A percentile compares a stretch with the other conserved stretches of the same genome.
Conservation (phyloP, 495 filamentous ascomycete genomes). For the Apiosordaria backusii region DNA sequence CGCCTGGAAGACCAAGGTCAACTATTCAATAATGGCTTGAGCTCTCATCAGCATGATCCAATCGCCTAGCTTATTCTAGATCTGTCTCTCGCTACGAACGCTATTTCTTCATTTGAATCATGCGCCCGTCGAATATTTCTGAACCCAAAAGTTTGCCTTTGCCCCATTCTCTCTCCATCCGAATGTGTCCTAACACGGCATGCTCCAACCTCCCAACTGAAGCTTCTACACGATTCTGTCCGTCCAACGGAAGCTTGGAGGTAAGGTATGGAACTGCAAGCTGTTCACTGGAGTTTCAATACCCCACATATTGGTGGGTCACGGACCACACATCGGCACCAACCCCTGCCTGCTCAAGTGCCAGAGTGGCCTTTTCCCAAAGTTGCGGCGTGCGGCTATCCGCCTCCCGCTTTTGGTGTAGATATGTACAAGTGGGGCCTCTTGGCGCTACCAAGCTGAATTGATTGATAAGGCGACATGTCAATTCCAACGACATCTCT, state of each 20-base stretch:
- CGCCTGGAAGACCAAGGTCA: neutral
- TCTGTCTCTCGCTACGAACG: neutral
- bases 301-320: neutral
- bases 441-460: neutral
- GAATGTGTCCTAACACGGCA: neutral
- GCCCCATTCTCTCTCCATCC: slow-evolving; percentile 1
- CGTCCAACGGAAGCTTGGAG: neutral
- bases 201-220: neutral
- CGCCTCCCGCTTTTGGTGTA: slow-evolving; percentile 10
- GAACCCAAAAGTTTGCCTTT: neutral
- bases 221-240: slow-evolving; percentile 10
- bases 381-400: slow-evolving; percentile 11
- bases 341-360: slow-evolving; percentile 26
- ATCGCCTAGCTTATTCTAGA: neutral
- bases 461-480: neutral
- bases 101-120: neutral
- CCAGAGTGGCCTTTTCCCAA: slow-evolving; percentile 36
- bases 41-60: neutral
- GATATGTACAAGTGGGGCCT: neutral
- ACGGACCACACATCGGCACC: slow-evolving; percentile 5
- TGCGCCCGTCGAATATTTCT: neutral
- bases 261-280: neutral
- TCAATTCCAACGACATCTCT: neutral
- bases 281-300: slow-evolving; percentile 5
- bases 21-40: neutral